These are phyloP conservation scores for Botryosphaeria dothidea DNA, from an alignment of 2,329 filamentous ascomycete genomes.

Conservation along the genomic window DNA sequence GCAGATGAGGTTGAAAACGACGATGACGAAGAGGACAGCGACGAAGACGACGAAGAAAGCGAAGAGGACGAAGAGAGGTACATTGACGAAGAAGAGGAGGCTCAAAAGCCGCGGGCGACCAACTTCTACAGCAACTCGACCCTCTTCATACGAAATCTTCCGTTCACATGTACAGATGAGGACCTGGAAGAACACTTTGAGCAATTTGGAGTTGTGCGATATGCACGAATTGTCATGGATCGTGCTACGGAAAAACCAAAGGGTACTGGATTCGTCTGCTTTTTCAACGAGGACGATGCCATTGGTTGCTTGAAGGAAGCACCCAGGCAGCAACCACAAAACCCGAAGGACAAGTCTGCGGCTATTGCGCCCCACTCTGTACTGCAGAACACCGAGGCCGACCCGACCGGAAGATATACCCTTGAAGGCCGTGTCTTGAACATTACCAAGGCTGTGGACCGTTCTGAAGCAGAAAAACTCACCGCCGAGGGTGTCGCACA, in stretches of 20 bases:
- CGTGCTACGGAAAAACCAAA: conserved; percentile 80
- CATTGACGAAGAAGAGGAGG: conserved; percentile 42
- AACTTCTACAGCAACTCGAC: conserved; percentile 63
- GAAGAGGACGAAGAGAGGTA: conserved; percentile 43
- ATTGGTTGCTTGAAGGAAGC: conserved; percentile 74
- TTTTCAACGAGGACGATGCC: conserved; percentile 75
- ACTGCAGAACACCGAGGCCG: conserved; percentile 80
- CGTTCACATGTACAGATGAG: conserved; percentile 84
- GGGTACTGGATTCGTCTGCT: conserved; percentile 94
- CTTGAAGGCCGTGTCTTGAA: conserved; percentile 86
- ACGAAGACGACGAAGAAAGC: conserved; percentile 45
- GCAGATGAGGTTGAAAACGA: conserved; percentile 40
- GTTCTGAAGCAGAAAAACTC: conserved; percentile 74
- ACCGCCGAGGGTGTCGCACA: conserved; percentile 66
- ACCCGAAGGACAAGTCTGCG: conserved; percentile 36
- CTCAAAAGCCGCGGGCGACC: conserved; percentile 11
- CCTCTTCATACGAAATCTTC: conserved; percentile 90
- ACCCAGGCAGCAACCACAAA: conserved; percentile 53
- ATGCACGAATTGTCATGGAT: conserved; percentile 90
- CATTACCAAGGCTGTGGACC: conserved; percentile 81
- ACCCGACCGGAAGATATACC: conserved; percentile 83
- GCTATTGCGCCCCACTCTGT: conserved; percentile 68
- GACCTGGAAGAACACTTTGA: conserved; percentile 80
- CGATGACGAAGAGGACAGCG: conserved; percentile 43
- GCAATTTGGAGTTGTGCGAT: conserved; percentile 85